A percentile compares a stretch with the other conserved stretches of the same genome.
Evolutionary conservation across 495 filamentous ascomycete species (phyloP).

Genomic region (Podospora pseudocomata): DNA sequence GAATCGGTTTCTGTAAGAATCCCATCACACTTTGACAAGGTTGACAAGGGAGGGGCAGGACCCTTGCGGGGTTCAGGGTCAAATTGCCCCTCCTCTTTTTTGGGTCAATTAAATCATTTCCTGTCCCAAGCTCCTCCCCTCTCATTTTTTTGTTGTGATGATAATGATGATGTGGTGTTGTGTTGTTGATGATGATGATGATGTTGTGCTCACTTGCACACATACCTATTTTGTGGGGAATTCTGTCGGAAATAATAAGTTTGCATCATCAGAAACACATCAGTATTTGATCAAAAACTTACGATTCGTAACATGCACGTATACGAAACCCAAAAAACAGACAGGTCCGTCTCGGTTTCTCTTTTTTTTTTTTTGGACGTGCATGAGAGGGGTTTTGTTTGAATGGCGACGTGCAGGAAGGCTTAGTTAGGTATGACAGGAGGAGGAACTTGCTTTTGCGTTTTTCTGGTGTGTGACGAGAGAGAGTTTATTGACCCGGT

Average conservation of each 20-base stretch:
- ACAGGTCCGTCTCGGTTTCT: too few relatives aligned
- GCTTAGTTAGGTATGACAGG: not conserved
- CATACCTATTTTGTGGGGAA: not conserved
- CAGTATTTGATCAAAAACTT: too few relatives aligned
- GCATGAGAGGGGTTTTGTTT: not conserved
- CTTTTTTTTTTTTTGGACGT: not conserved
- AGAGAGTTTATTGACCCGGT: too few relatives aligned
- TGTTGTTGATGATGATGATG: not conserved
- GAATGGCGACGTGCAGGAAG: not conserved
- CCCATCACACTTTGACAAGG: constrained; percentile 16
- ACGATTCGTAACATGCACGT: too few relatives aligned
- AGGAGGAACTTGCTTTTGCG: too few relatives aligned
- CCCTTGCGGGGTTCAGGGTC: constrained; percentile 2
- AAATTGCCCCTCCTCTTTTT: not conserved
- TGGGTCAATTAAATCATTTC: not conserved
- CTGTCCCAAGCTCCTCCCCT: not conserved
- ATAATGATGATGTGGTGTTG: not conserved
- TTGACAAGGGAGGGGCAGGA: too few relatives aligned
- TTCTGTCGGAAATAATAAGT: too few relatives aligned
- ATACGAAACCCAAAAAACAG: too few relatives aligned
- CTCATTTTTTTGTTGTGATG: not conserved
- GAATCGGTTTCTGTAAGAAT: constrained; percentile 15
- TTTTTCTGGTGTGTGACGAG: too few relatives aligned
- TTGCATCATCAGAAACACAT: too few relatives aligned
- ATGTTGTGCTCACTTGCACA: not conserved